phyloP scores from a whole-genome alignment of 805 yeast species.

The Starmerella powellii region DNA sequence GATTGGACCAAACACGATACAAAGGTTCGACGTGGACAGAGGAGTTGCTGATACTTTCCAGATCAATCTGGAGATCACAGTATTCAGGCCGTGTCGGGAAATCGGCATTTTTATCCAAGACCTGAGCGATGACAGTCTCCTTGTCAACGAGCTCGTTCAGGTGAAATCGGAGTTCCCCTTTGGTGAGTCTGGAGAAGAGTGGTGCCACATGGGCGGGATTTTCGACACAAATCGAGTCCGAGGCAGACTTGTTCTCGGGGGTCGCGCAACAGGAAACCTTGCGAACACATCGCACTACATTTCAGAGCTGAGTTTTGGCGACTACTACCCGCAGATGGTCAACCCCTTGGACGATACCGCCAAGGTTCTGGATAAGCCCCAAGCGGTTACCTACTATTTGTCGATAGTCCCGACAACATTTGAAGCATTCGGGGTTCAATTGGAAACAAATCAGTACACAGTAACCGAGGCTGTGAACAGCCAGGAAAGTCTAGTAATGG shows the following conservation, averaged over 20 bases:
- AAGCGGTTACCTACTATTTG: slow-evolving; percentile 50
- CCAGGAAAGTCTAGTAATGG: slow-evolving; percentile 8
- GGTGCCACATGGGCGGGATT: slow-evolving; percentile 76
- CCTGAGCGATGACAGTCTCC: slow-evolving; percentile 57
- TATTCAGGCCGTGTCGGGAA: slow-evolving; percentile 72
- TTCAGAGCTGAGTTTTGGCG: slow-evolving; percentile 82
- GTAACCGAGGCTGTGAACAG: slow-evolving; percentile 1
- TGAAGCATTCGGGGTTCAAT: slow-evolving; percentile 44
- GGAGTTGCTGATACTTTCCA: slow-evolving; percentile 45
- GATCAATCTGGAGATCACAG: slow-evolving; percentile 66
- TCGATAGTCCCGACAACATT: slow-evolving; percentile 77
- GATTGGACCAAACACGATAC: slow-evolving; percentile 69
- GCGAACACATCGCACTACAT: slow-evolving; percentile 76
- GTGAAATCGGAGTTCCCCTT: slow-evolving; percentile 25
- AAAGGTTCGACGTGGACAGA: slow-evolving; percentile 64
- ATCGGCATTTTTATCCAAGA: slow-evolving; percentile 69
- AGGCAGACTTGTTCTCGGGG: slow-evolving; percentile 79
- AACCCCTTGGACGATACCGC: slow-evolving; percentile 81
- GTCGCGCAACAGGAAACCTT: slow-evolving; percentile 22
- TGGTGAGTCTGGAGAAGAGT: slow-evolving; percentile 25
- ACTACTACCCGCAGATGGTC: slow-evolving; percentile 68
- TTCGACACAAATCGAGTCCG: slow-evolving; percentile 74
- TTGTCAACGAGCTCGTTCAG: slow-evolving; percentile 65
- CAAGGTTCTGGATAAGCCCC: slow-evolving; percentile 36
- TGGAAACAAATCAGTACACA: slow-evolving; percentile 83